These are phyloP conservation scores for Nakazawaea holstii DNA, from an alignment of 805 yeast species.

Conservation along the genomic window DNA sequence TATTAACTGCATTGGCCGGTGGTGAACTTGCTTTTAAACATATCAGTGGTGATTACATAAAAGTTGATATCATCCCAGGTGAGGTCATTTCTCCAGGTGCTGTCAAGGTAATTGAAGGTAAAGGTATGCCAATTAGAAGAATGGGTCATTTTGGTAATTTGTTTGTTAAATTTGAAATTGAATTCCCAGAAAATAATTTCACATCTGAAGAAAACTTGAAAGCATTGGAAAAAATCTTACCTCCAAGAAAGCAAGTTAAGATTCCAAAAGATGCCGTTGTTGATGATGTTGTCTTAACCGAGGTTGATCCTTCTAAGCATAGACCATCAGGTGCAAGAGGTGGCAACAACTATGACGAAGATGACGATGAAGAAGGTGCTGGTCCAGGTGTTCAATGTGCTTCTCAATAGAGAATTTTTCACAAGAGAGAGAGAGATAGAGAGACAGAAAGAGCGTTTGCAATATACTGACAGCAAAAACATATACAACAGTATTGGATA, in stretches of 20 bases:
- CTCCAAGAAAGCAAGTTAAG: constrained; percentile 57
- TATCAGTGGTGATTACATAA: constrained; percentile 86
- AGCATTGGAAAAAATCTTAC: constrained; percentile 70
- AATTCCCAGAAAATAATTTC: constrained; percentile 78
- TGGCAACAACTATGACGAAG: constrained; percentile 35
- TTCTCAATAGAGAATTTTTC: constrained; percentile 73
- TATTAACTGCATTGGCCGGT: constrained; percentile 94
- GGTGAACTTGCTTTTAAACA: constrained; percentile 87
- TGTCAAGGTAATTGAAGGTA: constrained; percentile 76
- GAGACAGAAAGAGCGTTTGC: not conserved
- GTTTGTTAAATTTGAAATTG: constrained; percentile 78
- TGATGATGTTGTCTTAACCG: constrained; percentile 74
- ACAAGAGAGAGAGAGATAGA: not conserved
- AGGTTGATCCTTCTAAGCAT: constrained; percentile 62
- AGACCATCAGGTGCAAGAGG: constrained; percentile 33
- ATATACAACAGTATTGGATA: not conserved
- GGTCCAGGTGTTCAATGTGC: constrained; percentile 90
- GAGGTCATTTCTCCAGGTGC: constrained; percentile 86
- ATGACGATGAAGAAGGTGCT: constrained; percentile 50
- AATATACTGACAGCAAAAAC: not conserved
- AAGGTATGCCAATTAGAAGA: constrained; percentile 97
- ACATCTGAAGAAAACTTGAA: constrained; percentile 71
- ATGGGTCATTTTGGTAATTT: constrained; percentile 86
- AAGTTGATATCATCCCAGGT: constrained; percentile 81
- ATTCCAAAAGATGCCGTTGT: constrained; percentile 72